Base-by-base conservation (phyloP, 1,284 basidiomycete genomes). In the Tilletia caries region DNA sequence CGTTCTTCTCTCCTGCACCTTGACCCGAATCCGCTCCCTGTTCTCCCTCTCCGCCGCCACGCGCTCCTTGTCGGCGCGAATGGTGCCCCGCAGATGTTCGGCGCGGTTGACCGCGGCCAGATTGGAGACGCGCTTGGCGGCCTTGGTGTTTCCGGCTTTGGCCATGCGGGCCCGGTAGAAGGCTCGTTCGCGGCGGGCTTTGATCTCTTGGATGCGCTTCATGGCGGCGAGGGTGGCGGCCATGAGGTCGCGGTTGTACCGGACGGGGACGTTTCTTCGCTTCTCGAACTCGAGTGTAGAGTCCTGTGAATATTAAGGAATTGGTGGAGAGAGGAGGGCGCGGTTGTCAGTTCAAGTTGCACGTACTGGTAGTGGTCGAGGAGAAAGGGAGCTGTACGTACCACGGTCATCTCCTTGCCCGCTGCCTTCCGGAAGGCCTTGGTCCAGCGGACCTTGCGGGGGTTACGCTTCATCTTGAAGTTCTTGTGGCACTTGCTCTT, bases 261-360 rank as follows among this genome's bases (percentile, higher is more conserved):
- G 91, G 71, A 99, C 91, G 34, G 96, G 96, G 18, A 98, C 90
- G 83, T 99, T 97, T 85, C 96, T 89, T 77, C 96, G 90, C 86
- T 99, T 99, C 87, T 99, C 96, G 84, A 99, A 99, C 83, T 98
- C 95, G 84, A 98, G 93, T 1, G 95, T 98, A 0, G 95, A 92
- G 86, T 99, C 96, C 62, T 68, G 48, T 37, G 18, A 13, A 23
- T 15, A 43, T 15, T 3, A 25, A 27, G 6, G 52, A n/a, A n/a
- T n/a, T n/a, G n/a, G n/a, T 1, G n/a, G 58, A 18, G 58, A 34
- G 34, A 13, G 20, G 4, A 18, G 46, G 46, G 46, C 20, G 5
- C 46, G 10, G 43, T 5, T n/a, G 66, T 20, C 69, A 54, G n/a
- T 32, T 46, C 44, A 27, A 66, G 43, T 25, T 46, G 27, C 44